Evolutionary conservation across 2,329 filamentous ascomycete genomes (phyloP).

Genomic region (Reticulascus tulasneorum): DNA sequence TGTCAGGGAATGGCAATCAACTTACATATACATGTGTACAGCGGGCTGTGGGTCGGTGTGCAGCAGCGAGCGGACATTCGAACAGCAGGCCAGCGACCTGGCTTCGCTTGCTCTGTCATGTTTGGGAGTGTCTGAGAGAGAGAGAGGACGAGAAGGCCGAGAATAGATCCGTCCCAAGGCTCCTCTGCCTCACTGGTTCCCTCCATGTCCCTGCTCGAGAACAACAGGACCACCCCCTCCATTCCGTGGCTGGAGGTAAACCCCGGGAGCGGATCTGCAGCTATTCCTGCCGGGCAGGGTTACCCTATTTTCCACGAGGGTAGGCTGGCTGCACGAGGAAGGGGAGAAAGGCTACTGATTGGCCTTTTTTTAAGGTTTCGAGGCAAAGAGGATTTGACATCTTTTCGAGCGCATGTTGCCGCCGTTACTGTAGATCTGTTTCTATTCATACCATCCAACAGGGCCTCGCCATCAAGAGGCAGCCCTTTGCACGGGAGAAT

Average conservation of each 20-base stretch:
- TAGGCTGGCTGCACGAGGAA: constrained; percentile 2
- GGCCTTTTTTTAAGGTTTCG: constrained; percentile 5
- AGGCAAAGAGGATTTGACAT: neutral
- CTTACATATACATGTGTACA: constrained; percentile 1
- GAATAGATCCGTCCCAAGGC: no score
- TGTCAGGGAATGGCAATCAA: no score
- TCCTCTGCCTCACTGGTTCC: no score
- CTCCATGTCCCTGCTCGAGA: neutral
- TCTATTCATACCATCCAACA: no score
- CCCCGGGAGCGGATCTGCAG: constrained; percentile 12
- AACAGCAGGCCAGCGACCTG: neutral
- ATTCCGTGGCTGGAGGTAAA: constrained; percentile 9
- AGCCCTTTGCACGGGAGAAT: neutral
- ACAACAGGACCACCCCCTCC: constrained; percentile 1
- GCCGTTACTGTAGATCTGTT: neutral
- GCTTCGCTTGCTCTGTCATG: neutral
- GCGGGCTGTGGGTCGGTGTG: neutral
- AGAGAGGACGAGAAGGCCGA: neutral
- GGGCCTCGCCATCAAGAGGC: no score
- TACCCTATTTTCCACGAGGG: constrained; percentile 8
- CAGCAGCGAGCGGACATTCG: neutral
- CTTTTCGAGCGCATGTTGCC: constrained; percentile 1
- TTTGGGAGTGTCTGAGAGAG: neutral
- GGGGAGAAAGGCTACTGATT: constrained; percentile 1
- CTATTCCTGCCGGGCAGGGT: constrained; percentile 9